Base-by-base conservation (phyloP, 2,329 filamentous ascomycete genomes). In the Rugonectria rugulosa region DNA sequence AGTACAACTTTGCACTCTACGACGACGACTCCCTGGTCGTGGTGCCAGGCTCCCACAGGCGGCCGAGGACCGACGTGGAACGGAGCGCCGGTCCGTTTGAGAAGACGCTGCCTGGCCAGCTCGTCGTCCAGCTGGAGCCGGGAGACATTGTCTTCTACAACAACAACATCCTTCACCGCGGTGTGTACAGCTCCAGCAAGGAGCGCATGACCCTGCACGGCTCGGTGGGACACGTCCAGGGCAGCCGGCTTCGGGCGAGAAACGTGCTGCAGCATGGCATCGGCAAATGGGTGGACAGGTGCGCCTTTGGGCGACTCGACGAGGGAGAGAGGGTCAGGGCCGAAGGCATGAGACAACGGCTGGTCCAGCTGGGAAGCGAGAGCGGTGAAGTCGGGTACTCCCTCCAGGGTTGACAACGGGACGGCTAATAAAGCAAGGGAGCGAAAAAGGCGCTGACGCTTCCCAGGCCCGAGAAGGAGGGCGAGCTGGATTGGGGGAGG, bases 71-170 rank as follows among this genome's bases (percentile, higher is more conserved):
- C 1, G 81, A 85, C 5, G 70, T 65, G 1, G 92, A 96, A 80
- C 80, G 91, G 11, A 72, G 68, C 6, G 91, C 90, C 1, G 85
- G 79, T 17, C 87, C 88, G 0, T 89, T 85, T 65, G 88, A 88
- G 63, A 68, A 75, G 3, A 67, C 76, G 2, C 65, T 95, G 62
- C 85, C 87, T 0, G 84, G 77, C 0, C 87, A 92, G 77, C 68
- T 88, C 12, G 74, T 83, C 4, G 91, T 96, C 14, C 69, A 78
- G 68, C 77, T 96, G 58, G 76, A 83, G 59, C 81, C 91, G 0
- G 92, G 92, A 0, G 92, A 96, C 73, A 85, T 89, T 14, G 90
- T 90, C 36, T 96, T 96, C 67, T 96, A 96, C 70, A 87, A 96
- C 72, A 96, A 93, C 69, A 96, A 96, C 72, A 96, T 96, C 61